Evolutionary conservation across 495 filamentous ascomycete species (phyloP), one percentile per base, ranked within the genome.

Genomic region (Xylaria curta): DNA sequence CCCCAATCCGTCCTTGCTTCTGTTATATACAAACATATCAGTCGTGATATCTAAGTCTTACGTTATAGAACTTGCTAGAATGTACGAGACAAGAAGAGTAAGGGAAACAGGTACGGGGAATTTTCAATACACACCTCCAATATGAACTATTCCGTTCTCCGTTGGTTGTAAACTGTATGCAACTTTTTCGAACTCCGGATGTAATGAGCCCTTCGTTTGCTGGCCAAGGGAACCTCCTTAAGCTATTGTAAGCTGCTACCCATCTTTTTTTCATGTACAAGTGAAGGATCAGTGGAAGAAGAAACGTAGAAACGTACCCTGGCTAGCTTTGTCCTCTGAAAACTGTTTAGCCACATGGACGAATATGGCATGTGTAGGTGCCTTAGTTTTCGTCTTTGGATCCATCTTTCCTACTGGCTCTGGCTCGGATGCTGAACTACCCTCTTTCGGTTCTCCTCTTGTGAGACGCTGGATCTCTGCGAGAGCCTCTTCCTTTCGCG

Each of bases 281-380:
- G 44, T 66, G 13, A 56, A 66, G 19, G 36, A 49, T 40, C 1
- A 33, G 15, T n/a, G 44, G 5, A 49, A 26, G 56, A 26, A 36
- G 63, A 31, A 61, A n/a, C n/a, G n/a, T n/a, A n/a, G n/a, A n/a
- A 63, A 78, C 82, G 6, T 82, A 94, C 93, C 94, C 79, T 91
- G 87, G 74, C 92, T 84, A 7, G 94, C 93, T 81, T 98, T 97
- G 79, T 97, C 94, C 80, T 97, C 94, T 0, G 92, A 94, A 73
- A 91, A 95, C 77, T 94, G 90, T 72, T 88, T 85, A 8, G 95
- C 95, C 4, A 97, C 94, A n/a, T 93, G 91, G 74, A 96, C 93
- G 75, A 98, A 98, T 75, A 94, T 94, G 33, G 85, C 86, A 9
- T 94, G 70, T 6, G 76, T 78, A 13, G 76, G 76, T 36, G 61